A percentile compares a stretch with the other conserved stretches of the same genome.
phyloP scores from a whole-genome alignment of 2,329 filamentous ascomycete genomes.

The Meredithiella fracta region DNA sequence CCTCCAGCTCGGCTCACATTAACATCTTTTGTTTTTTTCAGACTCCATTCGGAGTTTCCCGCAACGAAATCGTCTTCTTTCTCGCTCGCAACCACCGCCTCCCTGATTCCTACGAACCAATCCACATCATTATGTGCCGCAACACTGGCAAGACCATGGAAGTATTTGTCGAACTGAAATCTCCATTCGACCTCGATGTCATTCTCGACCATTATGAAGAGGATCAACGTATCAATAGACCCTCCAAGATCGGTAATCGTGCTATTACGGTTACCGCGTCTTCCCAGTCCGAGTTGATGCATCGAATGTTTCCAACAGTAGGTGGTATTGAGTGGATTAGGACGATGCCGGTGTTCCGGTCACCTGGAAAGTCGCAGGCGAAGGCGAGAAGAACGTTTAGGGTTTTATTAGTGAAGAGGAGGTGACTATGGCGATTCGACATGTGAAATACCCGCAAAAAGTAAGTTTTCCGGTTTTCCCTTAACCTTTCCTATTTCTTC shows the following conservation, averaged over 20 bases:
- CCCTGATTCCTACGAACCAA: slow-evolving; percentile 36
- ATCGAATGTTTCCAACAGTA: slow-evolving; percentile 43
- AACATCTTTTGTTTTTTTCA: slow-evolving; percentile 17
- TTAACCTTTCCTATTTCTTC: neutral
- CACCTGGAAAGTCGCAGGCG: slow-evolving; percentile 21
- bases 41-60: slow-evolving; percentile 40
- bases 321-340: slow-evolving; percentile 40
- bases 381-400: slow-evolving; percentile 28
- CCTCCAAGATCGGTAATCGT: slow-evolving; percentile 38
- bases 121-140: slow-evolving; percentile 51
- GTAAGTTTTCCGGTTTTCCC: slow-evolving; percentile 27
- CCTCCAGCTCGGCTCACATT: neutral
- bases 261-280: slow-evolving; percentile 40
- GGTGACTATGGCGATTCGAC: slow-evolving; percentile 46
- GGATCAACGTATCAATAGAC: slow-evolving; percentile 24
- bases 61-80: slow-evolving; percentile 40
- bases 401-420: slow-evolving; percentile 47
- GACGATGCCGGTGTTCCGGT: slow-evolving; percentile 22
- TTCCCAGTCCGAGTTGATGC: slow-evolving; percentile 40
- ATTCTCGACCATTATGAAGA: slow-evolving; percentile 32
- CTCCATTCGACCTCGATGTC: slow-evolving; percentile 34
- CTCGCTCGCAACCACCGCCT: slow-evolving; percentile 40
- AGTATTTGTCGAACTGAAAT: slow-evolving; percentile 41
- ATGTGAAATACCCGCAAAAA: slow-evolving; percentile 44
- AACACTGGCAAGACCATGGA: slow-evolving; percentile 45